These are phyloP conservation scores for Dentipellis sp. DNA, from an alignment of 768 basidiomycete genomes.

Conservation along the genomic window DNA sequence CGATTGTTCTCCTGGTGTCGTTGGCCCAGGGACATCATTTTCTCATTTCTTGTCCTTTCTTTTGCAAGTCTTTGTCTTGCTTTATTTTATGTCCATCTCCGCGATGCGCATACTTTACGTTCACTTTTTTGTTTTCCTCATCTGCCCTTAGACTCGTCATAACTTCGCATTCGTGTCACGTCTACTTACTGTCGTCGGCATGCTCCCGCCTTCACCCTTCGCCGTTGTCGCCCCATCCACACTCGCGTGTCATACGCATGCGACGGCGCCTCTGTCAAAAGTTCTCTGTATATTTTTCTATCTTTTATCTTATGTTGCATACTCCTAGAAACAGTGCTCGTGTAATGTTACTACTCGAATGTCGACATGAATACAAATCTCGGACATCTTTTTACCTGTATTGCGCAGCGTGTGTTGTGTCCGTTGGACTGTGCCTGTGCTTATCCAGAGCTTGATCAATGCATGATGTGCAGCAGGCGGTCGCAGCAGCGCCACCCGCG, in stretches of 20 bases:
- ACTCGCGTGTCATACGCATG: not conserved
- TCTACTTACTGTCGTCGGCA: not conserved
- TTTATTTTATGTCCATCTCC: not conserved
- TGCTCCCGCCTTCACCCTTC: not conserved
- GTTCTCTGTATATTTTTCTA: slow-evolving; percentile 3
- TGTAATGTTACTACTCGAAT: slow-evolving; percentile 20
- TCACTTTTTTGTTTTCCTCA: not conserved
- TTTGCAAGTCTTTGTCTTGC: not conserved
- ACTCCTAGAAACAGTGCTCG: slow-evolving; percentile 19
- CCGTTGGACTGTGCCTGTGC: too few relatives aligned
- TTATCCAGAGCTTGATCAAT: too few relatives aligned
- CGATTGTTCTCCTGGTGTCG: too few relatives aligned
- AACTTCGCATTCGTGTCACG: not conserved
- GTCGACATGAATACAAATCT: not conserved
- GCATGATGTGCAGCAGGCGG: too few relatives aligned
- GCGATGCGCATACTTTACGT: not conserved
- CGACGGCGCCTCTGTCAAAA: slow-evolving; percentile 4
- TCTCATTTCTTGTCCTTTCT: too few relatives aligned
- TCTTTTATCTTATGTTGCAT: slow-evolving; percentile 6
- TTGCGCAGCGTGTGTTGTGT: not conserved
- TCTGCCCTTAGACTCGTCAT: not conserved
- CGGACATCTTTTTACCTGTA: not conserved
- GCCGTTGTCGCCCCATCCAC: not conserved
- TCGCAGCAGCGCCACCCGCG: too few relatives aligned
- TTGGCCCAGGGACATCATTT: too few relatives aligned